phyloP scores from a whole-genome alignment of 2,329 filamentous ascomycete species.

The Trichoderma citrinoviride region DNA sequence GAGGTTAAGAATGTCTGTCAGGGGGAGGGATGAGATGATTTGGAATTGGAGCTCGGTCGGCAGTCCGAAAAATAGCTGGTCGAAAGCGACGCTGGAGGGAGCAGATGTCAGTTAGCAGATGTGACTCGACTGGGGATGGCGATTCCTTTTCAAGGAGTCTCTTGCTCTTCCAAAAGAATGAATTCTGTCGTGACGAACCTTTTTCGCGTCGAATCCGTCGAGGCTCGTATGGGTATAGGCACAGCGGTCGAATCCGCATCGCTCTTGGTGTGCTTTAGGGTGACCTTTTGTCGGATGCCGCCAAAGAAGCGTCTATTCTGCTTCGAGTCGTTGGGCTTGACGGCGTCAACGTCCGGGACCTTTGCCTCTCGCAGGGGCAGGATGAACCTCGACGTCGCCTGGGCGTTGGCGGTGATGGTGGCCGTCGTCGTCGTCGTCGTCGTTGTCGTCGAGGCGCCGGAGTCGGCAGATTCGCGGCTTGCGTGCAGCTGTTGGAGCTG shows the following conservation, averaged over 20 bases:
- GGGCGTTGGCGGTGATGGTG: conserved; percentile 27
- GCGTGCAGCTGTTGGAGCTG: conserved; percentile 55
- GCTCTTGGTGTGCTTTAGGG: conserved; percentile 38
- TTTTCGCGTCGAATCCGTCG: conserved; percentile 33
- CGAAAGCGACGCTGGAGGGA: conserved; percentile 44
- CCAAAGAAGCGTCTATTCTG: conserved; percentile 44
- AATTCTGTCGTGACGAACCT: conserved; percentile 30
- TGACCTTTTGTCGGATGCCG: conserved; percentile 40
- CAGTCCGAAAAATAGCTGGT: conserved; percentile 56
- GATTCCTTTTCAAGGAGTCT: not conserved
- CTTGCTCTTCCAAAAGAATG: too few species aligned
- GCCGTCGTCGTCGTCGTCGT: not conserved
- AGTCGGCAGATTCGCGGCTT: conserved; percentile 35
- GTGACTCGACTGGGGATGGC: not conserved
- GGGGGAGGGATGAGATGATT: conserved; percentile 57
- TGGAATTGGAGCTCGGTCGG: conserved; percentile 63
- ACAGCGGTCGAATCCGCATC: conserved; percentile 23
- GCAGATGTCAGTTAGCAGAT: conserved; percentile 25
- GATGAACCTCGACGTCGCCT: conserved; percentile 45
- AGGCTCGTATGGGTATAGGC: conserved; percentile 25
- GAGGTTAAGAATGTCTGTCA: conserved; percentile 59
- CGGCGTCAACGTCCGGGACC: conserved; percentile 32
- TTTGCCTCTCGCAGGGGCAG: conserved; percentile 48
- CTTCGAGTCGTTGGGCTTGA: conserved; percentile 36
- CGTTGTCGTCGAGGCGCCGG: conserved; percentile 22